Evolutionary conservation across 257 asterid species (phyloP).

Genomic region (Ligustrum vulgare): DNA sequence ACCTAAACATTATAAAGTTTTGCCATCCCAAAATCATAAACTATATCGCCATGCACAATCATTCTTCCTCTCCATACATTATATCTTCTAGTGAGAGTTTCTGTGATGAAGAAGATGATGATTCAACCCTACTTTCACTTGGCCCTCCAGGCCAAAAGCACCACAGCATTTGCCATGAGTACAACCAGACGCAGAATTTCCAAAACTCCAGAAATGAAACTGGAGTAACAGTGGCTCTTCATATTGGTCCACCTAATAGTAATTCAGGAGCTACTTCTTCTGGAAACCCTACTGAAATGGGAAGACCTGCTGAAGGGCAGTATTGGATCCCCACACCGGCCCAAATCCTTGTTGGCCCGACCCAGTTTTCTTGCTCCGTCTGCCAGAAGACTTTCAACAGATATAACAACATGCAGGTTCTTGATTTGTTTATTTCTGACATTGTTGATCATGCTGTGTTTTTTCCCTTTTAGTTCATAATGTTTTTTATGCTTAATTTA

Average conservation of each 20-base stretch:
- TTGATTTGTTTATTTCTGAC: neutral
- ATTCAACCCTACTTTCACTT: constrained; percentile 64
- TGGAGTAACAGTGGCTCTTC: constrained; percentile 71
- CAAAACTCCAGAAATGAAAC: constrained; percentile 30
- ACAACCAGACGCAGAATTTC: constrained; percentile 24
- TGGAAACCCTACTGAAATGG: constrained; percentile 26
- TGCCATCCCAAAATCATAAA: constrained; percentile 12
- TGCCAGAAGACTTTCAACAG: constrained; percentile 84
- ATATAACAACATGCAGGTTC: constrained; percentile 95
- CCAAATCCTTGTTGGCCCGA: constrained; percentile 87
- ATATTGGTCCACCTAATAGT: constrained; percentile 46
- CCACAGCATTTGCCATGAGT: constrained; percentile 27
- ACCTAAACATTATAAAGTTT: constrained; percentile 16
- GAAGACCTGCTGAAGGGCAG: constrained; percentile 40
- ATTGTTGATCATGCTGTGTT: neutral
- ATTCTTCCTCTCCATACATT: constrained; percentile 35
- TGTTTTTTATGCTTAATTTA: neutral
- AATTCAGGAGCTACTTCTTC: constrained; percentile 22
- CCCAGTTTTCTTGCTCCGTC: constrained; percentile 80
- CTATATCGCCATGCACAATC: constrained; percentile 47
- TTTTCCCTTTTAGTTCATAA: neutral
- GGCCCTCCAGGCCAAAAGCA: constrained; percentile 78
- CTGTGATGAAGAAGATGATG: constrained; percentile 44
- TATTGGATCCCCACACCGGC: constrained; percentile 91
- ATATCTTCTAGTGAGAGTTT: constrained; percentile 36